These are phyloP conservation scores for Cladophialophora immunda DNA, from an alignment of 2,329 filamentous ascomycete genomes.

Conservation along the genomic window DNA sequence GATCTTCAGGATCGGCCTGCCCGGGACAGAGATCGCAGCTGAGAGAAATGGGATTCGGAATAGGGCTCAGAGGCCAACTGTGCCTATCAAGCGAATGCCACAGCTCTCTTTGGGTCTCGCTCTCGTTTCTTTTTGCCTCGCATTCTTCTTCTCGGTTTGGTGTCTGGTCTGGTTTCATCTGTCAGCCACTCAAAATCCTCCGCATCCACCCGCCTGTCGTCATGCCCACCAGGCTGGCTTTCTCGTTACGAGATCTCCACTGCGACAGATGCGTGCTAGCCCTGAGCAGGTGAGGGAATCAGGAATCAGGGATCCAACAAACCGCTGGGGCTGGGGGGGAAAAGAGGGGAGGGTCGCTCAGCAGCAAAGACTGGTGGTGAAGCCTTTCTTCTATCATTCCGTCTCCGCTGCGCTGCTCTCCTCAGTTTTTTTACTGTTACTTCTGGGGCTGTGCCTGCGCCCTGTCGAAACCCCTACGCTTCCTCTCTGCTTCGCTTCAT, in stretches of 20 bases:
- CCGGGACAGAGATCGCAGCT: not conserved
- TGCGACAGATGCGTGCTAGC: conserved; percentile 18
- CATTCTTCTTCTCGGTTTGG: not conserved
- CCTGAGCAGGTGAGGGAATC: not conserved
- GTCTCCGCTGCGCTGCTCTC: not conserved
- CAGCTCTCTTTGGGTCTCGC: not conserved
- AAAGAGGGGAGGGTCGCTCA: conserved; percentile 9
- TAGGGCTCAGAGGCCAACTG: not conserved
- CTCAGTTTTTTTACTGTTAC: conserved; percentile 8
- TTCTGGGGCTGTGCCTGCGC: conserved; percentile 9
- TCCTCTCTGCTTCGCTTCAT: not conserved
- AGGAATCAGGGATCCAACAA: conserved; percentile 7
- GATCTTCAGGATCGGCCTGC: not conserved
- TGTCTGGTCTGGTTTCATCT: not conserved
- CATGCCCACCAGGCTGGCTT: conserved; percentile 10
- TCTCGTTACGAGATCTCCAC: conserved; percentile 20
- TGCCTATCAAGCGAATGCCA: too few species aligned
- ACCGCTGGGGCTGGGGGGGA: conserved; percentile 11
- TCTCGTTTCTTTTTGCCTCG: conserved; percentile 1
- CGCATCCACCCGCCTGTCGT: conserved; percentile 14
- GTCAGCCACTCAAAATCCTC: conserved; percentile 14
- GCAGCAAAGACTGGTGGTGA: conserved; percentile 1
- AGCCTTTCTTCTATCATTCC: conserved; percentile 9
- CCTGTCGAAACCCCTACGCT: not conserved
- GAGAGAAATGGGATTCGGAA: not conserved